Percentiles rank a stretch among this genome's conserved stretches.
These are phyloP conservation scores for Anethum foeniculum DNA, from an alignment of 140 eudicot genomes.

Conservation along the genomic window DNA sequence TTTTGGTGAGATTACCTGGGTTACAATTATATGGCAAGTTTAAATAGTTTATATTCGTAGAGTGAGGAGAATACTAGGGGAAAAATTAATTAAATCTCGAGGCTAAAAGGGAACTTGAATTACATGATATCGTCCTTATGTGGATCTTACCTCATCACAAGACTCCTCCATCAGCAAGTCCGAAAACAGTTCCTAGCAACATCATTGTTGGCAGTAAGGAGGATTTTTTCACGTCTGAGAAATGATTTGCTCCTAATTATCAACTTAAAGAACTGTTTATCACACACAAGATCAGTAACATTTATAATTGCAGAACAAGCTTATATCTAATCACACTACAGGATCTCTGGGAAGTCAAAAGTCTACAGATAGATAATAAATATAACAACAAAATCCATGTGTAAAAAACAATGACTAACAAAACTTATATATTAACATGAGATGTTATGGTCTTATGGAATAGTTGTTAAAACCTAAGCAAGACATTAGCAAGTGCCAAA, in stretches of 20 bases:
- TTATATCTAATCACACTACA: neutral
- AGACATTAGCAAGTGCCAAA: neutral
- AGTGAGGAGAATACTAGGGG: neutral
- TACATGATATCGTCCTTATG: too few relatives aligned
- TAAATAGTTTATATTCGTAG: neutral
- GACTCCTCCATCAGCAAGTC: too few relatives aligned
- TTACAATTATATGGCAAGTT: neutral
- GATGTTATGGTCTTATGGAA: conserved; percentile 1
- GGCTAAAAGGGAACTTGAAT: neutral
- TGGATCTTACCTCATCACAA: too few relatives aligned
- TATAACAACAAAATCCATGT: neutral
- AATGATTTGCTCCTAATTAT: too few relatives aligned
- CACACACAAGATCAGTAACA: neutral
- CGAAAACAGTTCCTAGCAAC: too few relatives aligned
- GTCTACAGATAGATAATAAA: neutral
- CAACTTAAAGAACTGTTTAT: too few relatives aligned
- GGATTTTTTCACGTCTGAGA: too few relatives aligned
- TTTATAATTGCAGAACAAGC: neutral
- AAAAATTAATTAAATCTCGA: too few relatives aligned
- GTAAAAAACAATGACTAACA: neutral
- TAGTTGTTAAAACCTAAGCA: conserved; percentile 26
- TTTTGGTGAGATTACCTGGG: neutral
- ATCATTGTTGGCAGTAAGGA: too few relatives aligned
- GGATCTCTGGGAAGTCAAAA: neutral
- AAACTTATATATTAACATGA: neutral